Conservation (phyloP, 2,329 filamentous ascomycete species). For the Ilyonectria sp. region DNA sequence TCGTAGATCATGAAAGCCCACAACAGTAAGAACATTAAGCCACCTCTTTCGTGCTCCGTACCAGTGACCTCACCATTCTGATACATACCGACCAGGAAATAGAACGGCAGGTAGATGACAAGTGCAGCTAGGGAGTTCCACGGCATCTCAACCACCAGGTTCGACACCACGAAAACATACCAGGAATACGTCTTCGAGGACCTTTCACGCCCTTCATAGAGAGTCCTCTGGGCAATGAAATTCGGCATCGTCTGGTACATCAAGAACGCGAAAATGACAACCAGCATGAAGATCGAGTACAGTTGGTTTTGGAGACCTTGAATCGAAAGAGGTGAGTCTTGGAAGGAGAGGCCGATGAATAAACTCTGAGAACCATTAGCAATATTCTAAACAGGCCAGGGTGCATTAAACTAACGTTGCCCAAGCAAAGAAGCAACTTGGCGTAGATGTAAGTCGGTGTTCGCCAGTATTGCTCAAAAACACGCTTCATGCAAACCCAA, state of each 20-base stretch:
- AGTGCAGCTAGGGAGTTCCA: conserved; percentile 34
- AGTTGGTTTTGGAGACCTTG: conserved; percentile 80
- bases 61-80: conserved; percentile 24
- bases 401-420: conserved; percentile 8
- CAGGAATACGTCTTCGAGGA: conserved; percentile 72
- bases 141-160: conserved; percentile 32
- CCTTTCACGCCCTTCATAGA: conserved; percentile 78
- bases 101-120: conserved; percentile 31
- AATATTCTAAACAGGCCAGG: neutral
- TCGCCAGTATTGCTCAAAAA: conserved; percentile 47
- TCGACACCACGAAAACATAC: conserved; percentile 32
- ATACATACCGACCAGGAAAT: conserved; percentile 37
- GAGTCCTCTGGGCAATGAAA: conserved; percentile 74
- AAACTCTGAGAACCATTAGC: conserved; percentile 16
- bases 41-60: conserved; percentile 23
- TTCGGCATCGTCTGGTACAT: conserved; percentile 77
- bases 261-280: conserved; percentile 73
- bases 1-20: conserved; percentile 31
- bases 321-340: conserved; percentile 47
- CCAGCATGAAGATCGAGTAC: conserved; percentile 77
- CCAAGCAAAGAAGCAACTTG: conserved; percentile 52
- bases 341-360: conserved; percentile 31
- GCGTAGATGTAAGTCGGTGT: conserved; percentile 73
- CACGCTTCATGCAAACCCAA: conserved; percentile 52
- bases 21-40: conserved; percentile 25